phyloP scores from a whole-genome alignment of 2,329 filamentous ascomycete species.

The Onygena corvina region DNA sequence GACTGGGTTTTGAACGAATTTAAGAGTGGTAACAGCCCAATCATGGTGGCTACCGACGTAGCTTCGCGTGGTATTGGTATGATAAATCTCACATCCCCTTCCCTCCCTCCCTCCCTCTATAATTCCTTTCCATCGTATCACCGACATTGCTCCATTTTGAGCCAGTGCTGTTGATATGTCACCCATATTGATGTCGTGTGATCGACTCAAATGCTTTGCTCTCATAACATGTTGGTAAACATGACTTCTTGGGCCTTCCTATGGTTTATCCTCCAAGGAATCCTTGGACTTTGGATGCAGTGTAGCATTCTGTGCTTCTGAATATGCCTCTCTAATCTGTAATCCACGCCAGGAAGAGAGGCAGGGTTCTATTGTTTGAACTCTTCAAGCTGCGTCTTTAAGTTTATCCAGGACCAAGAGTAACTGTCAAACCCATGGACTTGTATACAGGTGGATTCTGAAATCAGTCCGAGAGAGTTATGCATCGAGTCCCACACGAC shows the following conservation, averaged over 20 bases:
- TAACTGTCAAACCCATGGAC: slow-evolving; percentile 43
- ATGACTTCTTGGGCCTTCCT: slow-evolving; percentile 67
- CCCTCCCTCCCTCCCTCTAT: slow-evolving; percentile 25
- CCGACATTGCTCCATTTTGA: slow-evolving; percentile 12
- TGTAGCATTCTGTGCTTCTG: slow-evolving; percentile 59
- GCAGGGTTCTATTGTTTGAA: slow-evolving; percentile 71
- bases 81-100: slow-evolving; percentile 51
- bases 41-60: slow-evolving; percentile 99
- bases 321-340: slow-evolving; percentile 62
- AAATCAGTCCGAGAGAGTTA: slow-evolving; percentile 43
- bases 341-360: slow-evolving; percentile 53
- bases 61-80: slow-evolving; percentile 99
- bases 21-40: slow-evolving; percentile 97
- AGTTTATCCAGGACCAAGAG: slow-evolving; percentile 55
- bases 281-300: slow-evolving; percentile 77
- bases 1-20: slow-evolving; percentile 99
- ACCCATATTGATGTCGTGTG: slow-evolving; percentile 46
- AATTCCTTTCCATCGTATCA: slow-evolving; percentile 10
- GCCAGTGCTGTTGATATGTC: slow-evolving; percentile 27
- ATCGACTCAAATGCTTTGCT: slow-evolving; percentile 69
- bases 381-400: slow-evolving; percentile 62
- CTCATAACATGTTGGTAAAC: slow-evolving; percentile 78
- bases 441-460: slow-evolving; percentile 35
- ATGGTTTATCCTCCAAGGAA: slow-evolving; percentile 69
- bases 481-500: slow-evolving; percentile 50